phyloP scores from a whole-genome alignment of 2,329 filamentous ascomycete genomes.

The Coniochaeta ligniaria region DNA sequence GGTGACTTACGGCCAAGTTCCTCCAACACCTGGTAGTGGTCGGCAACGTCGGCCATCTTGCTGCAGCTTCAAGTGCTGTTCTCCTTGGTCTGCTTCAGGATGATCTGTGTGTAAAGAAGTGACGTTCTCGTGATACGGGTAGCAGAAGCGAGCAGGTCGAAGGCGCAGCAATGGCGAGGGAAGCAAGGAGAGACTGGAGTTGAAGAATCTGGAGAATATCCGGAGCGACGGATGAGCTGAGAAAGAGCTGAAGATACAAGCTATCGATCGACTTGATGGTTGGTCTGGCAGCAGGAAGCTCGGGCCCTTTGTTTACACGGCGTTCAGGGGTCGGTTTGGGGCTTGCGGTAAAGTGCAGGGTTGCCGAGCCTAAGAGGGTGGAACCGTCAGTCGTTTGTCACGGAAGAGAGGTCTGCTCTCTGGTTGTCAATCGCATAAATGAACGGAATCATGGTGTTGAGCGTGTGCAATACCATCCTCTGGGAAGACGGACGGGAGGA shows the following conservation, averaged over 20 bases:
- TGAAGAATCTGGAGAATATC: background rate
- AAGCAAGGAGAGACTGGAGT: background rate
- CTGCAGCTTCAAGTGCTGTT: background rate
- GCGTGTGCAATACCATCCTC: background rate
- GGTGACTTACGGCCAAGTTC: slow-evolving; percentile 78
- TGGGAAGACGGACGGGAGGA: background rate
- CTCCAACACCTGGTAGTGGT: slow-evolving; percentile 89
- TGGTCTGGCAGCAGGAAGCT: slow-evolving; percentile 16
- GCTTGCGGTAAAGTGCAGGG: background rate
- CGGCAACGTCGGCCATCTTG: slow-evolving; percentile 61
- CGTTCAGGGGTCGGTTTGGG: background rate
- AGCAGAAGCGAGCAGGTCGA: background rate
- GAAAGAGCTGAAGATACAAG: background rate
- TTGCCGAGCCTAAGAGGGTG: background rate
- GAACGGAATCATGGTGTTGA: slow-evolving; percentile 1
- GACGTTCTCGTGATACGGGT: background rate
- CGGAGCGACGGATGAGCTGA: background rate
- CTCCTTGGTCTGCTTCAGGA: background rate
- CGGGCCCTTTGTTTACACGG: slow-evolving; percentile 33
- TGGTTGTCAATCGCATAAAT: background rate
- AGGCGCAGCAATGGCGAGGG: background rate
- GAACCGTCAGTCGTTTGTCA: slow-evolving; percentile 1
- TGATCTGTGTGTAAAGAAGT: background rate
- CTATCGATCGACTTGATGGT: background rate
- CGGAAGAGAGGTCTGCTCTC: background rate